Conservation (phyloP, 495 filamentous ascomycete species). For the Ramalina peruviana region DNA sequence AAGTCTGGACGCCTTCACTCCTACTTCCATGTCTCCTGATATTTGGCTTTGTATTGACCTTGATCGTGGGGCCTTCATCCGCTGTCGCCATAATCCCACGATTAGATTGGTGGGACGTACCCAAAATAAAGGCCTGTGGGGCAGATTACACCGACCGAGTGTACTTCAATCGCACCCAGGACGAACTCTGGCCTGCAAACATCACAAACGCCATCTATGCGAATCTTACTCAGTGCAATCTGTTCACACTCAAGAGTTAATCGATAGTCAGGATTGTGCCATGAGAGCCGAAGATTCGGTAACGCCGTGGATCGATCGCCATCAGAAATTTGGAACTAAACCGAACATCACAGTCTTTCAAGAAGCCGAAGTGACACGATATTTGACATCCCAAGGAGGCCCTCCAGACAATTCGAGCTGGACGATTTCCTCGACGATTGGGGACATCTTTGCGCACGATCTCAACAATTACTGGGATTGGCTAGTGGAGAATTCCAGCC, state of each 20-base stretch:
- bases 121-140: slow-evolving; percentile 2
- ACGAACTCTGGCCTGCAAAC: slow-evolving; percentile 6
- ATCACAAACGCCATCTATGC: slow-evolving; percentile 7
- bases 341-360: slow-evolving; percentile 8
- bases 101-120: slow-evolving; percentile 7
- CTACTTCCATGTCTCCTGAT: neutral
- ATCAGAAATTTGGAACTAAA: slow-evolving; percentile 5
- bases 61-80: slow-evolving; percentile 4
- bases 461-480: slow-evolving; percentile 9
- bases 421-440: slow-evolving; percentile 5
- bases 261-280: neutral
- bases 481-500: slow-evolving; percentile 8
- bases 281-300: neutral
- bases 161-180: slow-evolving; percentile 6
- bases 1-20: neutral
- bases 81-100: slow-evolving; percentile 7
- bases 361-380: neutral
- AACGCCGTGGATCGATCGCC: neutral
- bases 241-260: neutral
- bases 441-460: neutral
- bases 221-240: neutral
- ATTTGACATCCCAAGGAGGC: slow-evolving; percentile 4
- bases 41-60: neutral
- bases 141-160: slow-evolving; percentile 2
- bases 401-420: slow-evolving; percentile 8